Base-by-base conservation (phyloP, 1,139 yeast species). In the Debaryomycetaceae sp. region DNA sequence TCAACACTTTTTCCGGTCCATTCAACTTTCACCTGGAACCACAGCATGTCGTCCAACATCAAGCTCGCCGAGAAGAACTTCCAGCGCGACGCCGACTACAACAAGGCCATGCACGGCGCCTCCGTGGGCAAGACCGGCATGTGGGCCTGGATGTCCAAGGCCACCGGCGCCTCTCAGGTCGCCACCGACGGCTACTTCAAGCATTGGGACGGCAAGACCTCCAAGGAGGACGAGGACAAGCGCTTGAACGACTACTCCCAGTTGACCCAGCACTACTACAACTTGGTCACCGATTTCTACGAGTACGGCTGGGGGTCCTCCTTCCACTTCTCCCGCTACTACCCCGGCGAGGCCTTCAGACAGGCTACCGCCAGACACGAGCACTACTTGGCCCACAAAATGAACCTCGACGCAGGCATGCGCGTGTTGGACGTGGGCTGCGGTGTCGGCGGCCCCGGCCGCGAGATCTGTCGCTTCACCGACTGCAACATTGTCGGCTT, bases 291-390 rank as follows among this genome's bases (percentile, higher is more conserved):
- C 23, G 98, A 90, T 58, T 76, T 51, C 45, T 90, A 90, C 67
- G 98, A 90, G 64, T 90, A 90, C 58, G 98, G 98, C 27, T 90
- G 98, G 98, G 98, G 98, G 38, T 73, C 95, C 15, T 83, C 95
- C n/a, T 90, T 90, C 83, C 98, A 90, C 58, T 90, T 90, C 55
- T 83, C 95, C 26, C 75, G 95, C 47, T 90, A 79, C 65, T 87
- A 83, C 68, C 70, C 68, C 51, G 97, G 96, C 37, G 98, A 90
- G 62, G 77, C 93, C 23, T 90, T 90, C 64, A 66, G 75, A 50
- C 97, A 90, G 59, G 95, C 97, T 26, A 76, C 85, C 43, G 97
- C 97, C 29, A 76, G 98, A 65, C 98, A 90, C 58, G 98, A 90
- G 63, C 98, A 90, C 61, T 90, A 73, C 59, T 66, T 90, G 47